These are phyloP conservation scores for Termitomyces sp. DNA, from an alignment of 768 basidiomycete species.

Conservation along the genomic window DNA sequence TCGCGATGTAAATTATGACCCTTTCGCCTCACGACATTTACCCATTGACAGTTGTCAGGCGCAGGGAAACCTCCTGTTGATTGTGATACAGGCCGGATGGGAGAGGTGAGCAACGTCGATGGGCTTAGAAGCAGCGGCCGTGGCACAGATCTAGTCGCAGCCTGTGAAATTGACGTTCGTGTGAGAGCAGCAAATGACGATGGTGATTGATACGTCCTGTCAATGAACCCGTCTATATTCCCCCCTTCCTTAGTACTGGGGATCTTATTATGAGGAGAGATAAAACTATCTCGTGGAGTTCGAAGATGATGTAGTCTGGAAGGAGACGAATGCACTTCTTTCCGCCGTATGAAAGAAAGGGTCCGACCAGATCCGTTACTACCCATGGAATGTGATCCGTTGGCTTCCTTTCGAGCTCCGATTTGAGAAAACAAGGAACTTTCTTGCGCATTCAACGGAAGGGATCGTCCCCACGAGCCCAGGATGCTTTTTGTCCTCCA, in stretches of 20 bases:
- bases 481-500: constrained; percentile 65
- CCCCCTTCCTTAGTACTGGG: constrained; percentile 29
- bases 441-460: background rate
- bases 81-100: constrained; percentile 22
- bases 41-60: constrained; percentile 40
- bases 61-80: constrained; percentile 35
- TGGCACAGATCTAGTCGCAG: constrained; percentile 50
- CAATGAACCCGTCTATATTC: constrained; percentile 30
- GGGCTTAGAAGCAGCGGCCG: constrained; percentile 66
- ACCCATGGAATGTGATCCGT: background rate
- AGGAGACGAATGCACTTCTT: constrained; percentile 47
- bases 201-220: constrained; percentile 36
- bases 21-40: constrained; percentile 41
- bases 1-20: constrained; percentile 39
- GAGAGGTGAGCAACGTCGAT: constrained; percentile 35
- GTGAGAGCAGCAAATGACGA: constrained; percentile 44
- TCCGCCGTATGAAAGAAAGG: constrained; percentile 33
- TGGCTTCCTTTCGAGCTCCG: background rate
- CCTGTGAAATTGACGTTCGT: constrained; percentile 29
- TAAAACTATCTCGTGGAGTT: constrained; percentile 54
- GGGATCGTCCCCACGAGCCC: constrained; percentile 34
- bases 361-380: constrained; percentile 27
- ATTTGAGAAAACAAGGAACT: constrained; percentile 15
- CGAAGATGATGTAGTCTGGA: constrained; percentile 56
- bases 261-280: constrained; percentile 26